Evolutionary conservation across 305 asterid species (phyloP).

Genomic region (Fraxinus ornus): DNA sequence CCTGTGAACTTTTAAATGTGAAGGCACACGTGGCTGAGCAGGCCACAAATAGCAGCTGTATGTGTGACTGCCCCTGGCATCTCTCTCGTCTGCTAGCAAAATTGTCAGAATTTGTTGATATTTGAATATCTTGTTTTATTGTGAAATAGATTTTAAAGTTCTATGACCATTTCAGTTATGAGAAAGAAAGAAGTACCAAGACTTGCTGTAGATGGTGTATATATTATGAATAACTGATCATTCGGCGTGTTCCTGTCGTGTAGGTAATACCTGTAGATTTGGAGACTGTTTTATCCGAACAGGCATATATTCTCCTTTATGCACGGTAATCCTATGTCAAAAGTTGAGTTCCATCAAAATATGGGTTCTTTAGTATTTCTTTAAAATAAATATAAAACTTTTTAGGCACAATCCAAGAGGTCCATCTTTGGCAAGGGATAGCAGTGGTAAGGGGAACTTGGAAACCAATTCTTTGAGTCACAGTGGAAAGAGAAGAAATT

Average conservation of each 20-base stretch:
- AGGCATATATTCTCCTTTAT: constrained; percentile 59
- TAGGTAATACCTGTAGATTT: constrained; percentile 53
- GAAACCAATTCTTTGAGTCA: constrained; percentile 40
- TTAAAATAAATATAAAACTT: not conserved
- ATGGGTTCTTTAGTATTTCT: not conserved
- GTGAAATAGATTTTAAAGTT: not conserved
- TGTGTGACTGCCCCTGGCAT: not conserved
- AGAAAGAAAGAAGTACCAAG: too few species aligned
- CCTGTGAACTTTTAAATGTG: not conserved
- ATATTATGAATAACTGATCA: too few species aligned
- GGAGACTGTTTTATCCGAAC: constrained; percentile 47
- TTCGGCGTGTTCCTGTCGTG: constrained; percentile 7
- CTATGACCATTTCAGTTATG: too few species aligned
- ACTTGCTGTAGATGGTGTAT: too few species aligned
- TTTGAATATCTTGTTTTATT: not conserved
- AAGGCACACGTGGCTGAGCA: not conserved
- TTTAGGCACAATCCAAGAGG: constrained; percentile 39
- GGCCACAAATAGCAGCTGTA: not conserved
- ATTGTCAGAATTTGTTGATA: not conserved
- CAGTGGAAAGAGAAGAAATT: constrained; percentile 36
- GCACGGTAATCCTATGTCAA: constrained; percentile 35
- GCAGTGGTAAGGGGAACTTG: constrained; percentile 25
- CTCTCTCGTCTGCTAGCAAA: not conserved
- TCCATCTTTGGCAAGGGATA: constrained; percentile 26
- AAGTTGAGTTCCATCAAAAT: not conserved